phyloP scores from a whole-genome alignment of 2,329 filamentous ascomycete genomes.

The Colletotrichum lentis region DNA sequence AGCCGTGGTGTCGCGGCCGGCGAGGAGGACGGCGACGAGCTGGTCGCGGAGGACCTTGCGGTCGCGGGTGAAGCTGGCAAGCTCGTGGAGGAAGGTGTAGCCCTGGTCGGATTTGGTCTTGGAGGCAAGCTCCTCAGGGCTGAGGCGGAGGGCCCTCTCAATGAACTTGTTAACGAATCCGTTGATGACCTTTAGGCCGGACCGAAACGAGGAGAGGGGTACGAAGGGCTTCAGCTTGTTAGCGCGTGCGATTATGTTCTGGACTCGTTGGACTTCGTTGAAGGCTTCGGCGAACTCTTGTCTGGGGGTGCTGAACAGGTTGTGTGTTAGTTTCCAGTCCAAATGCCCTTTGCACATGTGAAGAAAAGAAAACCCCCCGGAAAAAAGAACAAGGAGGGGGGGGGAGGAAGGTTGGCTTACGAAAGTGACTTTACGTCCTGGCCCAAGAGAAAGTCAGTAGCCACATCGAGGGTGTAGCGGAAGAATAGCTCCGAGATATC shows the following conservation, averaged over 20 bases:
- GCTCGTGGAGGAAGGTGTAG: constrained; percentile 87
- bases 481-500: constrained; percentile 83
- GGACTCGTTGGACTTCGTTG: constrained; percentile 77
- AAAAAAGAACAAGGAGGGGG: too few species aligned
- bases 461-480: constrained; percentile 83
- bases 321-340: constrained; percentile 12
- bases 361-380: too few species aligned
- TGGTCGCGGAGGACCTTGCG: constrained; percentile 81
- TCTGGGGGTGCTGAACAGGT: constrained; percentile 57
- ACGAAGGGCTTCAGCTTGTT: constrained; percentile 70
- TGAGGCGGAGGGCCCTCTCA: constrained; percentile 73
- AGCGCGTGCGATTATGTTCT: constrained; percentile 71
- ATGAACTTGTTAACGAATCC: constrained; percentile 81
- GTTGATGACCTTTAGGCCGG: constrained; percentile 74
- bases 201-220: constrained; percentile 70
- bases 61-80: constrained; percentile 81
- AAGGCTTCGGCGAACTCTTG: constrained; percentile 83
- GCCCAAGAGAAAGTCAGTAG: constrained; percentile 87
- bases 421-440: constrained; percentile 72
- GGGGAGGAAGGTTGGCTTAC: constrained; percentile 49
- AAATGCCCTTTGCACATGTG: background rate
- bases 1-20: constrained; percentile 88
- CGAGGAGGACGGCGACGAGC: constrained; percentile 81
- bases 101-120: constrained; percentile 75
- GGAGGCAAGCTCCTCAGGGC: constrained; percentile 74